A percentile compares a stretch with the other conserved stretches of the same genome.
Conservation (phyloP, 2,329 filamentous ascomycete species). For the Nemania diffusa region DNA sequence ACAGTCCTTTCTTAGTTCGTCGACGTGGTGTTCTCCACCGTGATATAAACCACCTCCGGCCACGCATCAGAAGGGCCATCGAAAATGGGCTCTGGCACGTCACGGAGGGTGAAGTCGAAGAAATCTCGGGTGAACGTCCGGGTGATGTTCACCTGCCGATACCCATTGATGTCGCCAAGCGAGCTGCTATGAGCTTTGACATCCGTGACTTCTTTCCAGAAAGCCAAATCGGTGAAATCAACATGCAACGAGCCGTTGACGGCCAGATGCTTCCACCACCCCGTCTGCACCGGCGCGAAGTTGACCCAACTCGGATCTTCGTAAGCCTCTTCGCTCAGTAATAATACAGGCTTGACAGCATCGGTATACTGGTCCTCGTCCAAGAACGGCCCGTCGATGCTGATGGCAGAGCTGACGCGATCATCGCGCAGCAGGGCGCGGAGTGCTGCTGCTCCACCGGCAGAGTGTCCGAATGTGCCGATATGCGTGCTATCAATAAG, state of each 20-base stretch:
- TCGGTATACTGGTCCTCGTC: conserved; percentile 22
- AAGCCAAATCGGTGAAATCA: conserved; percentile 36
- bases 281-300: conserved; percentile 33
- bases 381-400: conserved; percentile 40
- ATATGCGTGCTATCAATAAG: conserved; percentile 30
- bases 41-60: conserved; percentile 12
- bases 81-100: neutral
- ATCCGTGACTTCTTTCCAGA: conserved; percentile 33
- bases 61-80: conserved; percentile 18
- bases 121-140: conserved; percentile 9
- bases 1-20: too few relatives aligned
- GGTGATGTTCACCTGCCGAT: conserved; percentile 17
- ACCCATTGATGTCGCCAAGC: conserved; percentile 25
- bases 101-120: conserved; percentile 23
- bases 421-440: conserved; percentile 27
- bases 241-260: conserved; percentile 33
- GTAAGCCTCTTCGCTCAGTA: conserved; percentile 21
- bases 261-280: conserved; percentile 32
- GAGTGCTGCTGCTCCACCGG: conserved; percentile 39
- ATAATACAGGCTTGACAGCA: conserved; percentile 33
- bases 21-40: too few relatives aligned
- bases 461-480: conserved; percentile 40
- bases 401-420: conserved; percentile 36
- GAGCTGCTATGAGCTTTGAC: conserved; percentile 2
- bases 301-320: conserved; percentile 30